Evolutionary conservation across 108 stramenopile species (phyloP), one percentile per base, ranked within the genome.

Genomic region (Mayamaea pseudoterrestris): DNA sequence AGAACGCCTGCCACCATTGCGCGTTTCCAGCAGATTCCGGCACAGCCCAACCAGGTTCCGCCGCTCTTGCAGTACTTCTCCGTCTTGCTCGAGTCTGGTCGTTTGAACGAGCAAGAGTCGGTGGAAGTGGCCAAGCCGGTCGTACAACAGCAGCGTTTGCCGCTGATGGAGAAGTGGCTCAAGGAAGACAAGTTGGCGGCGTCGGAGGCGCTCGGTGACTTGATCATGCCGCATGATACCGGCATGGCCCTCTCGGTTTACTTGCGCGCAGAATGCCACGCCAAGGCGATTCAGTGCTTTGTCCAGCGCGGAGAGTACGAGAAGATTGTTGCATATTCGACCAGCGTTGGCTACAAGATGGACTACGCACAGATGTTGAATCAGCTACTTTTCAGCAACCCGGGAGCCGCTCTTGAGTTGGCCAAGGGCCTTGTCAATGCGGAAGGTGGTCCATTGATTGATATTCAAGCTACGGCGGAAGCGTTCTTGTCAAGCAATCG

Each of bases 41-140:
- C 91, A n/a, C 73, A 93, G 54, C 96, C 96, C 3, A 94, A 94
- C 27, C 73, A 77, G 29, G 94, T 96, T 18, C 93, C 91, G 36
- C 99, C 99, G 13, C 90, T 99, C 20, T 83, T 98, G 64, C 90
- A 94, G 65, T 99, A 99, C 68, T 98, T 99, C 71, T 90, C 91
- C 31, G 78, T 90, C 7, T 71, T 99, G 49, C 74, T 98, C 57
- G 96, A 98, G 66, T 72, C 57, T 43, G 94, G 94, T 27, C 80
- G 82, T 51, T 67, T 99, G 30, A 99, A 98, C 62, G 85, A 85
- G 53, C 83, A 93, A 58, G 99, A 99, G 68, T 87, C 89, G 68
- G 74, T 98, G 18, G 97, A 99, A 71, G 84, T 99, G 23, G 95
- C 96, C 41, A 86, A 82, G 53, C 95, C 95, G 13, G 96, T 97